Evolutionary conservation across 805 yeast species (phyloP), one percentile per base, ranked within the genome.

Genomic region (Ogataea dorogensis): DNA sequence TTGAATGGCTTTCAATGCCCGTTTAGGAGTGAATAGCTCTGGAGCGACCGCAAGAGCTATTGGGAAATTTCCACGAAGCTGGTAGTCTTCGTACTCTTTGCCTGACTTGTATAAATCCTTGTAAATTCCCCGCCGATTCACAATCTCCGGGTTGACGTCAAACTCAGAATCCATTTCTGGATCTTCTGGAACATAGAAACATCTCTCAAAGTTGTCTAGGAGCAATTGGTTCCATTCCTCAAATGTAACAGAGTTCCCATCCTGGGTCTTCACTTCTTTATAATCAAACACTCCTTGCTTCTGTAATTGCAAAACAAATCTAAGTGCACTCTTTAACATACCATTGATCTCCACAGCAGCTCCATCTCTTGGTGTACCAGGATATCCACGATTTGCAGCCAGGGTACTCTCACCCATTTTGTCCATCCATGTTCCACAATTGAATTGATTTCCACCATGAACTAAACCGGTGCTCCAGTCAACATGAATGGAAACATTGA

Each of bases 371-470:
- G 98, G 98, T 0, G 98, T 91, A 2, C 98, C 98, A 1, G 98
- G 98, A 22, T 76, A 68, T n/a, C 98, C 98, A 49, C 81, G 84
- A 41, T 78, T 81, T 1, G 83, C 81, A 0, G 98, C 96, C 38
- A 63, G 70, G 22, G 61, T 78, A 53, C 95, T 85, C 64, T 93
- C 98, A 17, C 98, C 98, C 98, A 91, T 91, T 64, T 91, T 91
- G 63, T 91, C 98, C 96, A 89, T 91, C 98, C 98, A 91, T 0
- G 98, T 93, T 15, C 98, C 98, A 66, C 98, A 91, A 57, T 91
- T 91, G 58, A 64, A 77, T 59, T 85, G 95, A 31, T 86, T 85
- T 2, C 98, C 98, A 29, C 98, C 98, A 58, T 78, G 83, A 4
- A 89, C 67, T 19, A 93, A 64, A 1, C 98, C 98, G 9, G 85